Evolutionary conservation across 805 yeast genomes (phyloP), one percentile per base, ranked within the genome.

Genomic region (Saturnispora sanitii): DNA sequence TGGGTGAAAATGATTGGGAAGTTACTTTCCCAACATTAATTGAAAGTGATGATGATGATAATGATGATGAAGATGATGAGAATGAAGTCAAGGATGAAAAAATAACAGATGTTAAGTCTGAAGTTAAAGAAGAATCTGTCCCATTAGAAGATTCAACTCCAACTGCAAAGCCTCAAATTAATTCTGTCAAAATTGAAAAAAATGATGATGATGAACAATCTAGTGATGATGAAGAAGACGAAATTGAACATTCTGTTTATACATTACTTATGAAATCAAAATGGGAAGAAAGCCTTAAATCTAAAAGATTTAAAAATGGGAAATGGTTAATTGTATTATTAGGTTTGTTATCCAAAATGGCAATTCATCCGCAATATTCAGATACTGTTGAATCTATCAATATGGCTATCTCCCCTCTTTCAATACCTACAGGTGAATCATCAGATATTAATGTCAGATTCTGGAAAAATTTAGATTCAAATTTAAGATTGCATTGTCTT

Each of bases 211-310:
- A 40, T n/a, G 44, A 48, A 4, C 58, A 50, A 2, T 57, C 55
- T 12, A 51, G 47, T 2, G 55, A 48, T 3, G 54, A 42, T 2
- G 60, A 52, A 3, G 60, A 49, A 7, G 62, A 55, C n/a, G 62
- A 56, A 17, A 55, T 58, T 23, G 54, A 57, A 8, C 62, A 62
- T 47, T 70, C 70, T 46, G 79, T 77, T 0, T 66, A 67, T 45
- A 50, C 60, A 2, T 60, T 65, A 3, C 61, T 82, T 56, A 66
- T 80, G 41, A 77, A 77, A 33, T 61, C 64, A 0, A 60, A 77
- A 11, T 92, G 97, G 96, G 74, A 77, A 44, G 94, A 82, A 23
- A 66, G 94, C 31, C 66, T 90, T 16, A 71, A 78, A 12, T 78
- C 74, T 41, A 74, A 95, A 41, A 73, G 73, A 47, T 92, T 83